These are phyloP conservation scores for Ensete glaucum DNA, from an alignment of 176 grass and related monocot species.

Conservation along the genomic window DNA sequence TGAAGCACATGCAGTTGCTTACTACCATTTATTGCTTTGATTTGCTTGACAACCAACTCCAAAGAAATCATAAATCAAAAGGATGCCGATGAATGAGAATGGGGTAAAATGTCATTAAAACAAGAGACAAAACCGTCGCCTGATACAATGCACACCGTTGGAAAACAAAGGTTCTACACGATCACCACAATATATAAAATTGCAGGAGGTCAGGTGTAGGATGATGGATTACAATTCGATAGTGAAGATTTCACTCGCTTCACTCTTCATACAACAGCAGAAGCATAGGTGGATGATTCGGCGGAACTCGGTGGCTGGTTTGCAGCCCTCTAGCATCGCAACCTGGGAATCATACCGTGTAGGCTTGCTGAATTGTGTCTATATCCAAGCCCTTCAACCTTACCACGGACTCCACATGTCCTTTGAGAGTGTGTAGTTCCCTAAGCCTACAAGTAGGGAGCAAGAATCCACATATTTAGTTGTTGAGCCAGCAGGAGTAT, in stretches of 20 bases:
- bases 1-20: background rate
- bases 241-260: background rate
- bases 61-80: background rate
- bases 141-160: background rate
- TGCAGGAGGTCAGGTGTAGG: background rate
- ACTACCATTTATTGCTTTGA: background rate
- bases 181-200: background rate
- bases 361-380: conserved; percentile 64
- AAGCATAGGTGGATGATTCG: background rate
- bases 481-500: no score
- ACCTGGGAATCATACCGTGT: conserved; percentile 41
- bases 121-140: background rate
- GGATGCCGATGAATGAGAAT: background rate
- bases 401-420: conserved; percentile 64
- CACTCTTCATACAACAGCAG: background rate
- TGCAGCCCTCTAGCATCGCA: background rate
- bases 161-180: background rate
- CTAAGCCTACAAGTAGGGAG: conserved; percentile 37
- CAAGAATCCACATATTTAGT: background rate
- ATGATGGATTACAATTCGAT: background rate
- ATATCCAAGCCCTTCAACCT: conserved; percentile 66
- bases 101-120: background rate
- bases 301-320: background rate
- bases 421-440: conserved; percentile 64
- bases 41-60: background rate